Conservation (phyloP, 768 basidiomycete species). For the Mycena capillaripes region DNA sequence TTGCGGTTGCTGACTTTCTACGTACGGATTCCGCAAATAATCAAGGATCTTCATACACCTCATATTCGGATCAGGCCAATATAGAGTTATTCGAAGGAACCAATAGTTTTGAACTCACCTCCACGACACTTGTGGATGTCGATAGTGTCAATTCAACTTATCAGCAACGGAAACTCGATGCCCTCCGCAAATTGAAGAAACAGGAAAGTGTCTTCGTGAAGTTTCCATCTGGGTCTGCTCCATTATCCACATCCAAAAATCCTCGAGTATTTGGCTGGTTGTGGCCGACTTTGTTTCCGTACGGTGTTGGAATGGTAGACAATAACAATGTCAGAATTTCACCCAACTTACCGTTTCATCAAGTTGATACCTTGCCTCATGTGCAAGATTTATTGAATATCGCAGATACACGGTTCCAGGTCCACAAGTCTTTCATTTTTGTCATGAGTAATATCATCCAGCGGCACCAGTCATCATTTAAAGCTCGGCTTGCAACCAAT, state of each 20-base stretch:
- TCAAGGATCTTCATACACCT: slow-evolving; percentile 26
- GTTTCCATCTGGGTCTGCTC: slow-evolving; percentile 29
- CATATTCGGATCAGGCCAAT: too few relatives aligned
- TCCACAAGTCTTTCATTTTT: too few relatives aligned
- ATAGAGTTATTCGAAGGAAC: neutral
- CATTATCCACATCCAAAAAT: slow-evolving; percentile 27
- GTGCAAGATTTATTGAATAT: too few relatives aligned
- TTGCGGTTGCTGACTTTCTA: slow-evolving; percentile 2
- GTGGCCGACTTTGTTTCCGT: slow-evolving; percentile 39
- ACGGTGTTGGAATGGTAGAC: too few relatives aligned
- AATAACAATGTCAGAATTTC: too few relatives aligned
- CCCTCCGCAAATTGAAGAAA: slow-evolving; percentile 12
- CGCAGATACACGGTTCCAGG: too few relatives aligned
- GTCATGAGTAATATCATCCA: too few relatives aligned
- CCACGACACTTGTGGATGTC: slow-evolving; percentile 28
- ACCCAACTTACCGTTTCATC: too few relatives aligned
- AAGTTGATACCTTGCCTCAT: too few relatives aligned
- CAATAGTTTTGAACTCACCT: neutral
- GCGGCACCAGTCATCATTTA: slow-evolving; percentile 21
- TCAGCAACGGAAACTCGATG: too few relatives aligned
- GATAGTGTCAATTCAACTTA: slow-evolving; percentile 31
- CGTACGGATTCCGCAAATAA: slow-evolving; percentile 16
- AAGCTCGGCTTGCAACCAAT: slow-evolving; percentile 23
- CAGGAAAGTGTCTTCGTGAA: slow-evolving; percentile 25
- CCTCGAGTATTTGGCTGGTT: slow-evolving; percentile 31